phyloP scores from a whole-genome alignment of 768 basidiomycete species.

The Boletus reticuloceps region DNA sequence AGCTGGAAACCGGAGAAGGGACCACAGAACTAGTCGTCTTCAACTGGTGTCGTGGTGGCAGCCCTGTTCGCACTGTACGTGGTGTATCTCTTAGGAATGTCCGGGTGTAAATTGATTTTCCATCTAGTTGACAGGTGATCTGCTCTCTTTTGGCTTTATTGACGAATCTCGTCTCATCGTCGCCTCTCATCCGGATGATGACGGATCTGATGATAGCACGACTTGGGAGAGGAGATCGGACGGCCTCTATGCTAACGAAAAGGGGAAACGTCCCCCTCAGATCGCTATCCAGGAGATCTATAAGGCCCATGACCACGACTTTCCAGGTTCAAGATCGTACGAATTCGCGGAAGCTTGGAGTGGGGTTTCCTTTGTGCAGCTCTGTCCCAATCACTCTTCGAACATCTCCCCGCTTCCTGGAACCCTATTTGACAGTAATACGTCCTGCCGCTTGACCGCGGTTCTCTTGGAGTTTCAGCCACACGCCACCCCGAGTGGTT shows the following conservation, averaged over 20 bases:
- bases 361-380: constrained; percentile 41
- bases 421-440: constrained; percentile 58
- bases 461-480: constrained; percentile 42
- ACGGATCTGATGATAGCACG: constrained; percentile 30
- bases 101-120: not conserved
- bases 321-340: constrained; percentile 32
- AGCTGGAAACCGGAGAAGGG: constrained; percentile 32
- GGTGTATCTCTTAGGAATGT: not conserved
- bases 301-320: constrained; percentile 5
- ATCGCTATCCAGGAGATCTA: constrained; percentile 24
- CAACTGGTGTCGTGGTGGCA: constrained; percentile 28
- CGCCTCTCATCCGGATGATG: constrained; percentile 31
- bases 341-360: constrained; percentile 56
- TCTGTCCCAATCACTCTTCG: constrained; percentile 47
- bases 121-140: constrained; percentile 26
- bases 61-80: constrained; percentile 27
- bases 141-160: constrained; percentile 31
- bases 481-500: constrained; percentile 31
- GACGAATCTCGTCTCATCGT: constrained; percentile 26
- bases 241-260: constrained; percentile 31
- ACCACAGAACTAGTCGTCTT: constrained; percentile 30
- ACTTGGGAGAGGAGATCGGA: constrained; percentile 29
- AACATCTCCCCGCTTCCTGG: constrained; percentile 36
- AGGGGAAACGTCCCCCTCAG: constrained; percentile 32
- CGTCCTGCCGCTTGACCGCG: constrained; percentile 47